Evolutionary conservation across 225 moss, liverwort and hornwort genomes (phyloP), one percentile per base, ranked within the genome.

Genomic region (Sphagnum contortum): DNA sequence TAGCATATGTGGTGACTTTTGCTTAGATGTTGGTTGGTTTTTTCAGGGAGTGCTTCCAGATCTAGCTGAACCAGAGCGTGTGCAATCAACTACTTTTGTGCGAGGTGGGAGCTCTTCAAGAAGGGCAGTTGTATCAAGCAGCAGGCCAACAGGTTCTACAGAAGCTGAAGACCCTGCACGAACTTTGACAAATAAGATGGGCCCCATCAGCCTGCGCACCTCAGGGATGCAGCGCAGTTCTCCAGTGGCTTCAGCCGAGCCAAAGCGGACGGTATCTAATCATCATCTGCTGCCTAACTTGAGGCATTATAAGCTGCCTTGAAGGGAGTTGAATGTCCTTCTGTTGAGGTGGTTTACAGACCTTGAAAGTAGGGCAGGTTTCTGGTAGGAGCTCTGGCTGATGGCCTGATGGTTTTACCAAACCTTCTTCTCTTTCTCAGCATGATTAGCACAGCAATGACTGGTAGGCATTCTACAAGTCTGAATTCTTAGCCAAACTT

Each of bases 181-280:
- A 70, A 74, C 84, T 8, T 75, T 88, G 77, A 78, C 81, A 44
- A 84, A 65, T 72, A 96, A 92, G 83, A 83, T 90, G 63, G 87
- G 81, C 66, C 88, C 90, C 45, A 87, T 85, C 75, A 96, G 92
- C 79, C 80, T 92, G 78, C 92, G 92, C 62, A 85, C 92, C 56
- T 83, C 95, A 78, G 92, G 85, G 71, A 83, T 89, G 79, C 96
- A 91, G 72, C 91, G 93, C 62, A 85, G 87, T 76, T 98, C 98
- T 67, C 91, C 89, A 9, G 84, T 91, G 44, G 77, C 87, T 63
- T 91, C 93, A 69, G 65, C 93, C 63, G 98, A 98, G 73, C 91
- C 98, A 67, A 98, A 93, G 83, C 87, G 93, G 76, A 83, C 86
- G 81, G 98, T 91, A 78, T 72, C 90, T 70, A 76, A 76, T 69